These are phyloP conservation scores for Jacaranda copaia DNA, from an alignment of 257 asterid species.

Conservation along the genomic window DNA sequence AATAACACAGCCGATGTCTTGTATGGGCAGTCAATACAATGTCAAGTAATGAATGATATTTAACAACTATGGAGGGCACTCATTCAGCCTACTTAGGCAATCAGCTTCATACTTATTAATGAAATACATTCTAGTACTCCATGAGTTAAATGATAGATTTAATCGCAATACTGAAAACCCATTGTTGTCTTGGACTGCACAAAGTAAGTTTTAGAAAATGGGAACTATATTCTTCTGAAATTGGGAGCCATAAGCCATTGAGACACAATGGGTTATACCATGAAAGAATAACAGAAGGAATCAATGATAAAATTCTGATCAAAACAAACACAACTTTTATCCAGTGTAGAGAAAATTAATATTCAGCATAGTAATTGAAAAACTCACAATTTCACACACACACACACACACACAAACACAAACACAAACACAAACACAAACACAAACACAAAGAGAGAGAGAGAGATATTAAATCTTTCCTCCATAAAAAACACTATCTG, in stretches of 20 bases:
- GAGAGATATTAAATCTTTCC: too few species aligned
- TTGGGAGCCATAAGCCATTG: background rate
- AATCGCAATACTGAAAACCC: background rate
- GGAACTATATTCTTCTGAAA: slow-evolving; percentile 10
- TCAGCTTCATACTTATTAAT: background rate
- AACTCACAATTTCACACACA: slow-evolving; percentile 5
- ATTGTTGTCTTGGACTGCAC: slow-evolving; percentile 2
- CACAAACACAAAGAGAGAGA: too few species aligned
- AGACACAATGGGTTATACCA: background rate
- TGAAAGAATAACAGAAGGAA: background rate
- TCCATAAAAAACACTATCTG: too few species aligned
- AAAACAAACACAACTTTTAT: background rate
- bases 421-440: too few species aligned
- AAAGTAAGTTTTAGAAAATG: background rate
- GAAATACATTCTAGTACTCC: background rate
- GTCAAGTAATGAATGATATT: background rate
- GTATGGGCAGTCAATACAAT: background rate
- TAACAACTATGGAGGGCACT: slow-evolving; percentile 1
- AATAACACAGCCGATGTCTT: slow-evolving; percentile 9
- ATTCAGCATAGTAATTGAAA: background rate
- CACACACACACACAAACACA: too few species aligned
- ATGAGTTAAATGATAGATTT: background rate
- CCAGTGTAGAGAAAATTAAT: background rate
- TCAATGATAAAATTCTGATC: slow-evolving; percentile 7
- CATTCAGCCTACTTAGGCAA: background rate